These are phyloP conservation scores for Lachancea nothofagi DNA, from an alignment of 805 yeast genomes.

Conservation along the genomic window DNA sequence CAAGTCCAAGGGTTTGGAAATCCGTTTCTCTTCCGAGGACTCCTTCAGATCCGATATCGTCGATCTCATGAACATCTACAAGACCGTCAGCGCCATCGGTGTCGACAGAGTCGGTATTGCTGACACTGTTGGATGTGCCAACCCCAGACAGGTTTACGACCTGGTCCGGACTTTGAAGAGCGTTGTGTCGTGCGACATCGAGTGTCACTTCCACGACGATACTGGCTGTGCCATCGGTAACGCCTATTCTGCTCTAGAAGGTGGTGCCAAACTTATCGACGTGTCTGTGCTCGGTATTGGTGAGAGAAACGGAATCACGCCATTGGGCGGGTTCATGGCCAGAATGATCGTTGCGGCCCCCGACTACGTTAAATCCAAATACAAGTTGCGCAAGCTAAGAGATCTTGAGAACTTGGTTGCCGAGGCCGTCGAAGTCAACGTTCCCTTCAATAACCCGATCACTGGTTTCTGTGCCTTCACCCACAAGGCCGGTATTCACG, in stretches of 20 bases:
- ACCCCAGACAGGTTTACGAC: slow-evolving; percentile 98
- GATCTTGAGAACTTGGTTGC: slow-evolving; percentile 95
- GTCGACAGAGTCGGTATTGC: slow-evolving; percentile 99
- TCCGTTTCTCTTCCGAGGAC: slow-evolving; percentile 94
- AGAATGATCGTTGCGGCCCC: slow-evolving; percentile 98
- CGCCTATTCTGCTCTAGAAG: slow-evolving; percentile 96
- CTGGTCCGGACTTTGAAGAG: slow-evolving; percentile 87
- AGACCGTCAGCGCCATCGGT: slow-evolving; percentile 95
- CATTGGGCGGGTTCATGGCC: slow-evolving; percentile 97
- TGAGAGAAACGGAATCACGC: slow-evolving; percentile 97
- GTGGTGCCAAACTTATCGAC: slow-evolving; percentile 92
- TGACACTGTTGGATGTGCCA: slow-evolving; percentile 98
- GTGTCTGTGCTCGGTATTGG: slow-evolving; percentile 98
- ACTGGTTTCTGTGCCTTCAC: slow-evolving; percentile 99
- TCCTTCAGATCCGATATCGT: slow-evolving; percentile 96
- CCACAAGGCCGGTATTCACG: slow-evolving; percentile 99
- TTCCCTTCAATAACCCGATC: slow-evolving; percentile 97
- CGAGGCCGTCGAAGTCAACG: slow-evolving; percentile 92
- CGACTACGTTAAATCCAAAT: slow-evolving; percentile 89
- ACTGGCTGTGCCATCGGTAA: slow-evolving; percentile 99
- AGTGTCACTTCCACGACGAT: slow-evolving; percentile 97
- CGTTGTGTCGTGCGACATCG: slow-evolving; percentile 94
- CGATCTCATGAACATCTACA: slow-evolving; percentile 88
- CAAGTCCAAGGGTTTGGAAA: slow-evolving; percentile 93
- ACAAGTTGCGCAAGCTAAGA: slow-evolving; percentile 91